Conservation (phyloP, 306 rosid genomes). For the Prunus mume region DNA sequence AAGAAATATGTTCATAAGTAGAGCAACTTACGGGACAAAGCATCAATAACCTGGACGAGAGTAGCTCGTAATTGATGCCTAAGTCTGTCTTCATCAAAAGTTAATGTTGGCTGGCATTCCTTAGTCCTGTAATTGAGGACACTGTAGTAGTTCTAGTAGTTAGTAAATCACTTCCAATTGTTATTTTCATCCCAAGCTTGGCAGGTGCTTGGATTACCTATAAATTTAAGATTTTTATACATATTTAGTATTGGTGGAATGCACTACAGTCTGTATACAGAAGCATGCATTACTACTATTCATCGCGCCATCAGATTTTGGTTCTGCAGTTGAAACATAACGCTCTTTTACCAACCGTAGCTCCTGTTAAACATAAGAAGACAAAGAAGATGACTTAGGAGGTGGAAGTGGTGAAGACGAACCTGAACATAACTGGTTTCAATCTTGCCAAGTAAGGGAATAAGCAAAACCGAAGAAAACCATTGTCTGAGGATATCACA, state of each 20-base stretch:
- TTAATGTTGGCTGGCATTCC: slow-evolving; percentile 75
- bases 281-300: not conserved
- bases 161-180: slow-evolving; percentile 58
- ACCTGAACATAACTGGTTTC: slow-evolving; percentile 91
- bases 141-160: slow-evolving; percentile 50
- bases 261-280: slow-evolving; percentile 18
- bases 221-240: slow-evolving; percentile 19
- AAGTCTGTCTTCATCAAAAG: slow-evolving; percentile 79
- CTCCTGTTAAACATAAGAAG: not conserved
- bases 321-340: not conserved
- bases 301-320: slow-evolving; percentile 3
- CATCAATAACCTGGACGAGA: slow-evolving; percentile 73
- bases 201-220: slow-evolving; percentile 83
- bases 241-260: not conserved
- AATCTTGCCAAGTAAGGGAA: slow-evolving; percentile 66
- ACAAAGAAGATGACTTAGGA: not conserved
- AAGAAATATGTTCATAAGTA: slow-evolving; percentile 17
- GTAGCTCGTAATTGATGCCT: slow-evolving; percentile 76
- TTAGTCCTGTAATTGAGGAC: slow-evolving; percentile 57
- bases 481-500: slow-evolving; percentile 82
- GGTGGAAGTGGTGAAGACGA: slow-evolving; percentile 17
- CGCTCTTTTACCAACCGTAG: not conserved
- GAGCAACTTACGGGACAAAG: slow-evolving; percentile 55
- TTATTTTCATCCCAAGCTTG: slow-evolving; percentile 71
- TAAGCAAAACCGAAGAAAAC: slow-evolving; percentile 79